Conservation (phyloP, 441 rosid genomes). For the Pelargonium citronellum region DNA sequence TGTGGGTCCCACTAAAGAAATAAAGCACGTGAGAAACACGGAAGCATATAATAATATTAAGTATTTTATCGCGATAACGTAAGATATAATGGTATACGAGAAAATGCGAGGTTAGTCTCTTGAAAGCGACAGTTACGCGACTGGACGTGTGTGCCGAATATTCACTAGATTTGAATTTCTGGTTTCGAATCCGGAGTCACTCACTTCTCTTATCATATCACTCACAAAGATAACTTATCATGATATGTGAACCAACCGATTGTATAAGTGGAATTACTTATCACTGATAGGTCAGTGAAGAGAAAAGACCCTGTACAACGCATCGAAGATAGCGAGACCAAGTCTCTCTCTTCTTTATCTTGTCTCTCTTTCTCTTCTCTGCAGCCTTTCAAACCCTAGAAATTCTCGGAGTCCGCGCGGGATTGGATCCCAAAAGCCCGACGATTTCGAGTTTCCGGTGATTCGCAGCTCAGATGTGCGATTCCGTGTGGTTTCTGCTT, state of each 20-base stretch:
- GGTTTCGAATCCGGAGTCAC: constrained; percentile 68
- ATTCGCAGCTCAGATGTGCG: constrained; percentile 21
- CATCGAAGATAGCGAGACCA: constrained; percentile 85
- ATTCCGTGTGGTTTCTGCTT: neutral
- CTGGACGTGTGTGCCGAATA: constrained; percentile 79
- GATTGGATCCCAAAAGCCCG: constrained; percentile 12
- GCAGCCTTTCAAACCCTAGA: constrained; percentile 80
- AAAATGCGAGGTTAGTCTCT: too few relatives aligned
- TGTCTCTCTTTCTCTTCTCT: constrained; percentile 15
- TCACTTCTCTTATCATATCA: constrained; percentile 23
- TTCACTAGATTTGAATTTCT: constrained; percentile 75
- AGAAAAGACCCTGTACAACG: constrained; percentile 45
- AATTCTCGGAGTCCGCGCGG: constrained; percentile 31
- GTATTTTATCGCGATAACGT: too few relatives aligned
- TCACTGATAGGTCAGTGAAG: constrained; percentile 52
- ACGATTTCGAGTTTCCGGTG: neutral
- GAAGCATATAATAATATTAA: too few relatives aligned
- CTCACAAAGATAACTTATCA: constrained; percentile 15
- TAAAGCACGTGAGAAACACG: too few relatives aligned
- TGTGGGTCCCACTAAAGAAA: too few relatives aligned
- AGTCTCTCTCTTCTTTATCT: constrained; percentile 33
- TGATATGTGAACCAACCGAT: accelerated
- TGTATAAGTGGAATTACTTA: accelerated
- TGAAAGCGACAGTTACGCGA: constrained; percentile 46
- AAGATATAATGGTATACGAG: too few relatives aligned